Evolutionary conservation across 2,329 filamentous ascomycete species (phyloP), one percentile per base, ranked within the genome.

Genomic region (Diaporthe humulicola): DNA sequence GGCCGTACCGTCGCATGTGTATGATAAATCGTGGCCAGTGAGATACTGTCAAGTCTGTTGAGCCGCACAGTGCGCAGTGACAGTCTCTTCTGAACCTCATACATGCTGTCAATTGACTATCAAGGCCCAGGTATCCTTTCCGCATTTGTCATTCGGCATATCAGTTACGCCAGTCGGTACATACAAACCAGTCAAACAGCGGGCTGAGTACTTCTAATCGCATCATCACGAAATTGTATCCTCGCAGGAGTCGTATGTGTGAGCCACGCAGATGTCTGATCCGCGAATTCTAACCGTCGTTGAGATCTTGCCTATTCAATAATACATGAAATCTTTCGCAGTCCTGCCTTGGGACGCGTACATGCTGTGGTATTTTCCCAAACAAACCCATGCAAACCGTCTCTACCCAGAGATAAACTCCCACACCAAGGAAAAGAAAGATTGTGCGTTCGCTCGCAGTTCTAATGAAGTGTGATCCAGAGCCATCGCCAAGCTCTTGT

Each of bases 291-390:
- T 54, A 69, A 40, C 9, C 45, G 17, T 54, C 48, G 48, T 69
- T 69, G 14, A 69, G 33, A 52, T 69, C 64, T 69, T 57, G 50
- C 69, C 42, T 38, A 30, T 3, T 14, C 42, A 42, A 71, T 48
- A n/a, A 54, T 64, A 72, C 56, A 64, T 72, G 70, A 25, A 72
- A 58, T 25, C 40, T 71, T 71, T 52, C n/a, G 70, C 70, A 52
- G 70, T 61, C 70, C 70, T 48, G 17, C 57, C 54, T 71, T 10
- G n/a, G 56, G 70, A 71, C 70, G 70, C 70, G 36, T 71, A 61
- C 70, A 71, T 71, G 70, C 70, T 61, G n/a, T 61, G 69, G 48
- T 61, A 61, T 40, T n/a, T 48, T 36, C 33, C 56, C 30, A 25
- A 3, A 48, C 10, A 45, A 52, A 60, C 30, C 56, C 57, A 61